Evolutionary conservation across 2,329 filamentous ascomycete genomes (phyloP).

Genomic region (Xylariaceae sp.): DNA sequence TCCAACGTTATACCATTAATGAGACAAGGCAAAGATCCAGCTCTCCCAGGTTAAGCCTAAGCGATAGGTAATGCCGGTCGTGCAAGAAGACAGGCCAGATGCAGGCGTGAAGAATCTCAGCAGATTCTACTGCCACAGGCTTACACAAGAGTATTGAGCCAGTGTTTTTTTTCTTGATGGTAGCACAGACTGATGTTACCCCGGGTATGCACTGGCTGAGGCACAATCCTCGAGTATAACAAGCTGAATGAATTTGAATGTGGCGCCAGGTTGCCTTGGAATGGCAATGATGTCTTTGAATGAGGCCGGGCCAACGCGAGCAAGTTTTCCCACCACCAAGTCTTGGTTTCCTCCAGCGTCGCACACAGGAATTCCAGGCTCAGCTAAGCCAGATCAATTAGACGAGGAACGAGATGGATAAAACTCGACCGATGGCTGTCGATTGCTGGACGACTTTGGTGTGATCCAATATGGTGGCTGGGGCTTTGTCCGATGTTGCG

Average conservation of each 20-base stretch:
- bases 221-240: too few relatives aligned
- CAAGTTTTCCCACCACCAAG: slow-evolving; percentile 4
- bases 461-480: too few relatives aligned
- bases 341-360: background rate
- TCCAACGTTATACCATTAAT: slow-evolving; percentile 5
- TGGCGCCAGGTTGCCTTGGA: slow-evolving; percentile 3
- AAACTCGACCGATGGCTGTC: background rate
- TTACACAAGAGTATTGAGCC: slow-evolving; percentile 13
- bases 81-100: slow-evolving; percentile 7
- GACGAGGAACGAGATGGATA: background rate
- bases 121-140: background rate
- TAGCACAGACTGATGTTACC: slow-evolving; percentile 5
- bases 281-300: slow-evolving; percentile 4
- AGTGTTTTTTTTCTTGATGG: slow-evolving; percentile 2
- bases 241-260: background rate
- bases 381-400: too few relatives aligned
- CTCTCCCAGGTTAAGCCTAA: background rate
- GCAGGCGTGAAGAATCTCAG: background rate
- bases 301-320: slow-evolving; percentile 3
- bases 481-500: too few relatives aligned
- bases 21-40: slow-evolving; percentile 7
- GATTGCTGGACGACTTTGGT: too few relatives aligned
- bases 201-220: background rate
- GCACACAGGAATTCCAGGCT: too few relatives aligned
- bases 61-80: slow-evolving; percentile 14